A percentile compares a stretch with the other conserved stretches of the same genome.
Conservation (phyloP, 192 early-diverging fungal species). For the Coemansia reversa region DNA sequence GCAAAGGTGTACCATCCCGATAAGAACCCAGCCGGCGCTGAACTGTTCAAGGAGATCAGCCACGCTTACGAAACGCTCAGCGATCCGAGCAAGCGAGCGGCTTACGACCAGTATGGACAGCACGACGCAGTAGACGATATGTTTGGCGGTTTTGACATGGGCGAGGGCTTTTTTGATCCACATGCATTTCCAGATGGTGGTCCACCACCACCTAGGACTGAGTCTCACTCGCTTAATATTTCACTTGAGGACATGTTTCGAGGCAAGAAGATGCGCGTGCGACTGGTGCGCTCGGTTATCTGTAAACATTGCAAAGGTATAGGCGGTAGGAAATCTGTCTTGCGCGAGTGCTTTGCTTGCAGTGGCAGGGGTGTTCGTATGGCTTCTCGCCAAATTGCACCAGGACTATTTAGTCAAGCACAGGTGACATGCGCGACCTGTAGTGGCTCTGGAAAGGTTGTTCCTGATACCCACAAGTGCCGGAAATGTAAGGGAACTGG, state of each 20-base stretch:
- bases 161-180: constrained; percentile 20
- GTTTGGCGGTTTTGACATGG: constrained; percentile 28
- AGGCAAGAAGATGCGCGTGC: constrained; percentile 70
- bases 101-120: constrained; percentile 75
- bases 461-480: constrained; percentile 85
- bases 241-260: constrained; percentile 72
- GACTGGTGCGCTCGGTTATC: constrained; percentile 40
- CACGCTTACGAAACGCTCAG: constrained; percentile 80
- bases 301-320: constrained; percentile 50
- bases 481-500: constrained; percentile 92
- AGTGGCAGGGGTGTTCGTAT: constrained; percentile 30
- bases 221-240: constrained; percentile 56
- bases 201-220: constrained; percentile 12
- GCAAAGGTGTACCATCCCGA: constrained; percentile 65
- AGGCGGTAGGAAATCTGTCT: constrained; percentile 36
- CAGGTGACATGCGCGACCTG: constrained; percentile 69
- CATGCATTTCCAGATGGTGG: constrained; percentile 18
- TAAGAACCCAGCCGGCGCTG: constrained; percentile 70
- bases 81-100: constrained; percentile 63
- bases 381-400: constrained; percentile 35
- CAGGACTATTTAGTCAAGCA: constrained; percentile 62
- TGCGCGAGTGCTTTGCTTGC: constrained; percentile 49
- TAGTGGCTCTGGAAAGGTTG: constrained; percentile 75
- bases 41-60: constrained; percentile 81
- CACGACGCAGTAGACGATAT: constrained; percentile 38